A percentile compares a stretch with the other conserved stretches of the same genome.
These are phyloP conservation scores for Clonostachys byssicola DNA, from an alignment of 2,329 filamentous ascomycete species.

Conservation along the genomic window DNA sequence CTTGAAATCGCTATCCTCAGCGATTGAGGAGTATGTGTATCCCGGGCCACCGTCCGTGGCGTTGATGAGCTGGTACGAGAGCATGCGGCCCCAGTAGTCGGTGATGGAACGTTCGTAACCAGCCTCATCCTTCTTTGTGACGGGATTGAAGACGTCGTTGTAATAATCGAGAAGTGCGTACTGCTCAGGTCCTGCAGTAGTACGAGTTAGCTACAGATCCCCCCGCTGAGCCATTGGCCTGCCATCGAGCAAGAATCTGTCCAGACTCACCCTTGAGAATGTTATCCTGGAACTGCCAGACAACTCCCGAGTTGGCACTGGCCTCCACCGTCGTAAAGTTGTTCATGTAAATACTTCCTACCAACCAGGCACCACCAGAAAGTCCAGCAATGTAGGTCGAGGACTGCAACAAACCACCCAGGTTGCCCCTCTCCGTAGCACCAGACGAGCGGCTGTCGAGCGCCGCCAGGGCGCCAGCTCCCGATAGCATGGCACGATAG, in stretches of 20 bases:
- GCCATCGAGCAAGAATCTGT: not conserved
- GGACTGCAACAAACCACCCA: slow-evolving; percentile 78
- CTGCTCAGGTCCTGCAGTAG: slow-evolving; percentile 22
- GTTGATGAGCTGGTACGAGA: slow-evolving; percentile 84
- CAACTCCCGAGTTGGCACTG: slow-evolving; percentile 22
- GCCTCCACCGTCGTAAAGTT: slow-evolving; percentile 66
- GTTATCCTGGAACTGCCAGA: slow-evolving; percentile 36
- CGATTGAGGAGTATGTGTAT: slow-evolving; percentile 76
- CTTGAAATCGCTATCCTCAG: slow-evolving; percentile 35
- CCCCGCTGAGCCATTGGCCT: too few relatives aligned
- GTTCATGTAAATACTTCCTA: slow-evolving; percentile 79
- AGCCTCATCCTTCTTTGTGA: slow-evolving; percentile 29
- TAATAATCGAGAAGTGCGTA: slow-evolving; percentile 33
- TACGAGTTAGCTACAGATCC: not conserved
- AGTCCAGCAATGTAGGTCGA: slow-evolving; percentile 78
- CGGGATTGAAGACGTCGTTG: slow-evolving; percentile 23
- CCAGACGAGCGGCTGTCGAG: slow-evolving; percentile 68
- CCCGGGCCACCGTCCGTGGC: slow-evolving; percentile 67
- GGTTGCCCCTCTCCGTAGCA: slow-evolving; percentile 48
- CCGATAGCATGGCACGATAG: slow-evolving; percentile 82
- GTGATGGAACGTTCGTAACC: slow-evolving; percentile 63
- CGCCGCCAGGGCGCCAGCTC: slow-evolving; percentile 73
- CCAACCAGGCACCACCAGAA: slow-evolving; percentile 79
- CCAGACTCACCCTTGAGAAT: slow-evolving; percentile 27
- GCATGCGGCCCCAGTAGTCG: slow-evolving; percentile 83